Base-by-base conservation (phyloP, 225 moss, liverwort and hornwort species). In the Antitrichia curtipendula region DNA sequence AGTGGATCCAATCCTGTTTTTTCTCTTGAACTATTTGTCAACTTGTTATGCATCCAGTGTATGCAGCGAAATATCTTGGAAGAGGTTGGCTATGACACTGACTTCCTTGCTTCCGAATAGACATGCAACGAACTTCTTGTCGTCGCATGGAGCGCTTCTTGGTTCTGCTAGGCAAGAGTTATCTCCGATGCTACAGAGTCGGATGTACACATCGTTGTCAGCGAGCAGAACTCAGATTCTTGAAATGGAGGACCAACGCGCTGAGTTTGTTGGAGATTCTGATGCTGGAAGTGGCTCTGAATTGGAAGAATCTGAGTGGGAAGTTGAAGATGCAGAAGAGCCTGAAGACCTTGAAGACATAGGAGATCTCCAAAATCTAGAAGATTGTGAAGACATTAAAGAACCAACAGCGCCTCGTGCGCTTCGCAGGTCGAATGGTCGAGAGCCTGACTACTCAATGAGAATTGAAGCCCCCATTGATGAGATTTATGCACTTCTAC, bases 401-500 rank as follows among this genome's bases (percentile, higher is more conserved):
- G 83, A 80, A 70, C 49, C n/a, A 40, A 27, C 61, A 18, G 65
- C 80, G 45, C 57, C 54, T 76, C 84, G 78, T 82, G 87, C 86
- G 66, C 91, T 50, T 85, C 87, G 88, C 79, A 90, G 86, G 65
- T 83, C 81, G n/a, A 87, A 81, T 81, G 92, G 86, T 84, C 89
- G 86, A 71, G 73, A 22, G 41, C 85, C 87, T 38, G 69, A 40
- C 8, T 89, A 88, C 75, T 84, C 88, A 9, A 93, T 94, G 90
- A 88, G 89, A 69, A 91, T 94, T 29, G 94, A 93, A 91, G 92
- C 94, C 27, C 94, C 92, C 19, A 71, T 92, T 77, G 91, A 91
- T 84, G 92, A 93, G 75, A 88, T 94, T n/a, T 94, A 94, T 71
- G 91, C 89, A 50, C 90, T 94, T 68, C 91, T 94, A 64, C 88